Percentiles rank a stretch among this genome's conserved stretches.
phyloP scores from a whole-genome alignment of 306 rosid species.

The Trifolium fragiferum region DNA sequence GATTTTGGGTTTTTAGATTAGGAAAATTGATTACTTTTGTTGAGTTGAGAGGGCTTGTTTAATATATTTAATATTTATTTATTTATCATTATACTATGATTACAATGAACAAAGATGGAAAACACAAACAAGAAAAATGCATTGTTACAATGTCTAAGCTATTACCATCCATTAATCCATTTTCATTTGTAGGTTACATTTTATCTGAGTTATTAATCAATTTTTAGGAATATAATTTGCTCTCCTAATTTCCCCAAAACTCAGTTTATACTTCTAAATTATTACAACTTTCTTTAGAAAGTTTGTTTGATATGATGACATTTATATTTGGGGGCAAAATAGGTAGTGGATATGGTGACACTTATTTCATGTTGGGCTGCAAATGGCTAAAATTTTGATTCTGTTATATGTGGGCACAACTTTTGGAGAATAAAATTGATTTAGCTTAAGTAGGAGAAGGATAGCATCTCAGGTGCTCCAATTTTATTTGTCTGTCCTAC shows the following conservation, averaged over 20 bases:
- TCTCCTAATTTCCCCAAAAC: neutral
- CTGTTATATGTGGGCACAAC: slow-evolving; percentile 36
- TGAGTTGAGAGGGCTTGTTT: slow-evolving; percentile 41
- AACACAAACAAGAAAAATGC: neutral
- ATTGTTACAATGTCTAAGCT: slow-evolving; percentile 20
- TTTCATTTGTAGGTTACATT: slow-evolving; percentile 15
- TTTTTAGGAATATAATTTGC: neutral
- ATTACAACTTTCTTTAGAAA: neutral
- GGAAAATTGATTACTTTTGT: slow-evolving; percentile 53
- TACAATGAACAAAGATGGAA: slow-evolving; percentile 38
- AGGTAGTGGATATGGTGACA: slow-evolving; percentile 32
- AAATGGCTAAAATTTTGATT: slow-evolving; percentile 34
- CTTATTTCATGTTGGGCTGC: slow-evolving; percentile 31
- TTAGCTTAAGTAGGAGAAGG: slow-evolving; percentile 37
- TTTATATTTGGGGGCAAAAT: slow-evolving; percentile 22
- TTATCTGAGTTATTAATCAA: neutral
- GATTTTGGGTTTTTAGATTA: slow-evolving; percentile 48
- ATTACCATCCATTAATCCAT: slow-evolving; percentile 9
- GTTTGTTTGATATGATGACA: slow-evolving; percentile 21
- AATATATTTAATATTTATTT: slow-evolving; percentile 38
- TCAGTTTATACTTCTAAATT: neutral
- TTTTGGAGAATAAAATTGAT: slow-evolving; percentile 22
- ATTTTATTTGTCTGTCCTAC: slow-evolving; percentile 41
- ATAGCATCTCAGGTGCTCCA: slow-evolving; percentile 35
- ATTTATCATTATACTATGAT: slow-evolving; percentile 45